phyloP scores from a whole-genome alignment of 495 filamentous ascomycete genomes.

The Lophiotrema nucula region DNA sequence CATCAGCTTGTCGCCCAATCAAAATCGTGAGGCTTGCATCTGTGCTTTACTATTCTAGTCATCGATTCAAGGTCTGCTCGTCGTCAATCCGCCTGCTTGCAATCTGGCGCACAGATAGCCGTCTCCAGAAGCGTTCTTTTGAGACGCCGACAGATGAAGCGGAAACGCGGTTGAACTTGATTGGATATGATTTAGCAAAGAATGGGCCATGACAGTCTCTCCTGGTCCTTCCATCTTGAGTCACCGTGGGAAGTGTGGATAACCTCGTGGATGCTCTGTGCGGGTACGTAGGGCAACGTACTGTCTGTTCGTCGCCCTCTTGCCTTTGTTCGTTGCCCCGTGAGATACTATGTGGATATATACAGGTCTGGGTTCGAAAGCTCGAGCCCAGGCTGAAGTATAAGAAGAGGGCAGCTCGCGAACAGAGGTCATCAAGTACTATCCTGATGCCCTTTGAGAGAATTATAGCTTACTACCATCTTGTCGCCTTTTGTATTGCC shows the following conservation, averaged over 20 bases:
- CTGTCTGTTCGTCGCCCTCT: conserved; percentile 12
- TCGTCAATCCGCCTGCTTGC: not conserved
- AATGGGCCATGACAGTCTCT: not conserved
- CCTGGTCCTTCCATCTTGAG: conserved; percentile 14
- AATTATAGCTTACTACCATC: no score
- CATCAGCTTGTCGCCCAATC: not conserved
- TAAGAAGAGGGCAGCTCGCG: no score
- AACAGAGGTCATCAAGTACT: no score
- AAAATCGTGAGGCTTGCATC: not conserved
- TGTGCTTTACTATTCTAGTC: not conserved
- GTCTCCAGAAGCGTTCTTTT: conserved; percentile 1
- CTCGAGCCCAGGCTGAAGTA: not conserved
- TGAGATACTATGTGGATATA: not conserved
- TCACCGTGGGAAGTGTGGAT: conserved; percentile 14
- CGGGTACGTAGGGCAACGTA: conserved; percentile 17
- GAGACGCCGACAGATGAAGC: conserved; percentile 23
- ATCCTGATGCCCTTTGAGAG: no score
- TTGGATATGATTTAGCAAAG: conserved; percentile 9
- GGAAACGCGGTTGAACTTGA: not conserved
- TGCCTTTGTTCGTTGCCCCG: conserved; percentile 20
- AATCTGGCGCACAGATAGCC: not conserved
- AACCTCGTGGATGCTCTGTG: conserved; percentile 13
- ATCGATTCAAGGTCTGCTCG: not conserved
- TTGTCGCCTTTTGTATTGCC: no score
- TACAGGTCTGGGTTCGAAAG: conserved; percentile 1